Conservation (phyloP, 2,329 filamentous ascomycete genomes). For the Trichoderma breve region DNA sequence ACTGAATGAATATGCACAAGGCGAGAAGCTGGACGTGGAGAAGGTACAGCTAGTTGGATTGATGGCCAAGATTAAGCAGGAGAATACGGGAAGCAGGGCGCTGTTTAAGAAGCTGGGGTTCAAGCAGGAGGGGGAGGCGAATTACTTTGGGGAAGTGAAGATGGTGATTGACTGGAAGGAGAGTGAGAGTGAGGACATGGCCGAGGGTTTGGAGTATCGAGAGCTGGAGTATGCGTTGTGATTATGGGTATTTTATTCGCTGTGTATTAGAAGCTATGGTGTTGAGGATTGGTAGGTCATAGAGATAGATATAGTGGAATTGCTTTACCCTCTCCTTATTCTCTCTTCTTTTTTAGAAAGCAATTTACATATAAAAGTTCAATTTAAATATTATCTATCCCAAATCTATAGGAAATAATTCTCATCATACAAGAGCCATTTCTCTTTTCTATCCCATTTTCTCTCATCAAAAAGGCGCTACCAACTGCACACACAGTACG, state of each 20-base stretch:
- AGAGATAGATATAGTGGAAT: neutral
- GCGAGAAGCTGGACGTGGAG: slow-evolving; percentile 7
- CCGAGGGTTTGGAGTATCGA: neutral
- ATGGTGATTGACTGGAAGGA: slow-evolving; percentile 42
- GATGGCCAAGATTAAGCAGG: slow-evolving; percentile 58
- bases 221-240: neutral
- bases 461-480: neutral
- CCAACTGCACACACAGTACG: neutral
- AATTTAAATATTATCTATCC: neutral
- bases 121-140: slow-evolving; percentile 48
- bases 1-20: slow-evolving; percentile 43
- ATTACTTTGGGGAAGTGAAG: slow-evolving; percentile 61
- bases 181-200: slow-evolving; percentile 21
- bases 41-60: slow-evolving; percentile 33
- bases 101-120: slow-evolving; percentile 55
- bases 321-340: neutral
- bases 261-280: neutral
- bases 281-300: neutral
- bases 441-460: neutral
- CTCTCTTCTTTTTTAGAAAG: neutral
- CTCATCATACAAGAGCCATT: neutral
- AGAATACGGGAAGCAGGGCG: slow-evolving; percentile 51
- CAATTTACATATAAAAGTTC: neutral
- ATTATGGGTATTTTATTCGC: neutral
- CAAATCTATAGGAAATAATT: neutral